Evolutionary conservation across 495 filamentous ascomycete species (phyloP).

Genomic region (Aspergillus biplanus): DNA sequence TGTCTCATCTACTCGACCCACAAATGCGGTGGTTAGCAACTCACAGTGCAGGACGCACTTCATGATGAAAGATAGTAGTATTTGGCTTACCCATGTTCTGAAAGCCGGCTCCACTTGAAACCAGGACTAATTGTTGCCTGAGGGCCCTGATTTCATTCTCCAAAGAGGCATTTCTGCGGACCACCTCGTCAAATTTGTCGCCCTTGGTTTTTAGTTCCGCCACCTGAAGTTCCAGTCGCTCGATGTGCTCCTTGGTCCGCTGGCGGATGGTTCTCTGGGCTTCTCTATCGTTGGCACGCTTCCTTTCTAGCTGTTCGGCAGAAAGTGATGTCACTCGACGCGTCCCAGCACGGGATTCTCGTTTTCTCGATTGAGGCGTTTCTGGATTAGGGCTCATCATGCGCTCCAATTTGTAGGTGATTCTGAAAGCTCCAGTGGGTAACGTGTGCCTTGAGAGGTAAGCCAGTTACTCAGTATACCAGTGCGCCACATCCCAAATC

Average conservation of each 20-base stretch:
- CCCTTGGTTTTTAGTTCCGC: slow-evolving; percentile 51
- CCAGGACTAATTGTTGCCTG: slow-evolving; percentile 42
- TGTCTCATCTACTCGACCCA: slow-evolving; percentile 21
- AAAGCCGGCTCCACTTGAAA: slow-evolving; percentile 23
- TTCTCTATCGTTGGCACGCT: slow-evolving; percentile 66
- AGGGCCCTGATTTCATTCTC: slow-evolving; percentile 55
- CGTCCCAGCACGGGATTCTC: slow-evolving; percentile 59
- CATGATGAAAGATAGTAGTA: neutral
- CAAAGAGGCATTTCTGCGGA: slow-evolving; percentile 57
- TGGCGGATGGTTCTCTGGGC: slow-evolving; percentile 66
- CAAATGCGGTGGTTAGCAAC: neutral
- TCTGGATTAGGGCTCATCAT: slow-evolving; percentile 27
- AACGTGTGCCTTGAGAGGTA: slow-evolving; percentile 13
- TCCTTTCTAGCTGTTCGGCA: slow-evolving; percentile 62
- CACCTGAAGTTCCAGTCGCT: slow-evolving; percentile 54
- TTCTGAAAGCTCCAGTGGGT: slow-evolving; percentile 10
- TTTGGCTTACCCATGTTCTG: slow-evolving; percentile 22
- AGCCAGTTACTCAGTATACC: slow-evolving; percentile 3
- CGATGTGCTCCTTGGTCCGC: slow-evolving; percentile 62
- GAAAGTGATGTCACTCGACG: slow-evolving; percentile 62
- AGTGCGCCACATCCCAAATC: slow-evolving; percentile 24
- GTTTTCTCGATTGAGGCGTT: slow-evolving; percentile 31
- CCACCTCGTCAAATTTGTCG: slow-evolving; percentile 51
- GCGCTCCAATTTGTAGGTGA: slow-evolving; percentile 10
- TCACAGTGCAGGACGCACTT: neutral